Evolutionary conservation across 805 yeast genomes (phyloP).

Genomic region (Hanseniaspora thailandica): DNA sequence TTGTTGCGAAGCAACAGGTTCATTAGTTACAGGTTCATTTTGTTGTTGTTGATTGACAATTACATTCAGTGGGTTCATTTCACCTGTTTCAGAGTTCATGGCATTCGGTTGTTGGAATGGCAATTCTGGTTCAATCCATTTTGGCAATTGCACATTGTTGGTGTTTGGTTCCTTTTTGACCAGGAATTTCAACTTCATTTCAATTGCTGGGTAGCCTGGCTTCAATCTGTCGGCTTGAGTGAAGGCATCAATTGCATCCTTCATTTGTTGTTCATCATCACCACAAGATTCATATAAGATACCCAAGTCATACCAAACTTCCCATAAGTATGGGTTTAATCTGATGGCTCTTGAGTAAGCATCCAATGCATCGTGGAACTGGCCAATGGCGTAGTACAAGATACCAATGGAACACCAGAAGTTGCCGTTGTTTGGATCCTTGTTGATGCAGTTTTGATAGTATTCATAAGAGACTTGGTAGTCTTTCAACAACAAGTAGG

Average conservation of each 20-base stretch:
- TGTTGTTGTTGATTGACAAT: neutral
- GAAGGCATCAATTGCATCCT: conserved; percentile 93
- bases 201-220: conserved; percentile 88
- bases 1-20: neutral
- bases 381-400: conserved; percentile 87
- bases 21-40: neutral
- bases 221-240: conserved; percentile 92
- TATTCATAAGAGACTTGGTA: conserved; percentile 95
- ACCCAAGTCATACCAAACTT: conserved; percentile 98
- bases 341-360: conserved; percentile 96
- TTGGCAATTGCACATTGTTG: neutral
- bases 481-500: conserved; percentile 91
- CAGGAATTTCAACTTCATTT: conserved; percentile 80
- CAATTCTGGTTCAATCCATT: conserved; percentile 10
- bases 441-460: conserved; percentile 94
- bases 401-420: conserved; percentile 98
- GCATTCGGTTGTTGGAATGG: conserved; percentile 22
- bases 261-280: conserved; percentile 51
- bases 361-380: conserved; percentile 91
- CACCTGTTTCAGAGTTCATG: conserved; percentile 18
- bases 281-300: conserved; percentile 94
- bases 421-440: conserved; percentile 93
- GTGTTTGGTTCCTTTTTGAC: conserved; percentile 34
- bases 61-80: conserved; percentile 19
- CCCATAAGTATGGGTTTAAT: conserved; percentile 88